Evolutionary conservation across 495 filamentous ascomycete species (phyloP).

Genomic region (Aspergillus conjunctus): DNA sequence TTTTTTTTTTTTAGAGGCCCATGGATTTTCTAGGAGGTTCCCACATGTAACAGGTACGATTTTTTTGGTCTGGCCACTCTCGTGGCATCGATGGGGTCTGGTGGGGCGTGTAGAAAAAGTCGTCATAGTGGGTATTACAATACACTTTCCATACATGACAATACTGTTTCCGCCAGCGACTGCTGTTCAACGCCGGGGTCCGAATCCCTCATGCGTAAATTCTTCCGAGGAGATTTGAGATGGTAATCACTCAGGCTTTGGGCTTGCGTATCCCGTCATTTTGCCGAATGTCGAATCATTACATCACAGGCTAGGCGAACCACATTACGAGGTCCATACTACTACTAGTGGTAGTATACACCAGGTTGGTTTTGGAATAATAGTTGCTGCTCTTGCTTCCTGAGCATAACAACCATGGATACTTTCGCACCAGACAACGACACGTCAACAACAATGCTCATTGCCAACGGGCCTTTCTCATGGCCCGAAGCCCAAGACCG

Average conservation of each 20-base stretch:
- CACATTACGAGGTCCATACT: background rate
- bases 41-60: conserved; percentile 32
- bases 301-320: conserved; percentile 10
- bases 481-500: background rate
- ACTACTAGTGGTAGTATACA: too few species aligned
- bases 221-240: conserved; percentile 20
- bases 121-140: conserved; percentile 28
- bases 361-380: conserved; percentile 2
- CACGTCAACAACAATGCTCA: conserved; percentile 1
- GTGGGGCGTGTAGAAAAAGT: conserved; percentile 20
- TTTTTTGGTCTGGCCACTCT: conserved; percentile 32
- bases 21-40: conserved; percentile 25
- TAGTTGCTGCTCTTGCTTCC: background rate
- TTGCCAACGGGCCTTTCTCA: background rate
- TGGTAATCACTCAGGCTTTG: conserved; percentile 2
- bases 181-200: too few species aligned
- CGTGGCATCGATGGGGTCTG: conserved; percentile 22
- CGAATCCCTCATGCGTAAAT: too few species aligned
- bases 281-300: background rate
- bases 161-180: conserved; percentile 9
- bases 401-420: background rate
- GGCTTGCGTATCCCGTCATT: conserved; percentile 13
- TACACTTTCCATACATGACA: conserved; percentile 28
- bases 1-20: conserved; percentile 17
- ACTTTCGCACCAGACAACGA: background rate